Conservation (phyloP, 2,329 filamentous ascomycete species). For the Fusarium albidum region DNA sequence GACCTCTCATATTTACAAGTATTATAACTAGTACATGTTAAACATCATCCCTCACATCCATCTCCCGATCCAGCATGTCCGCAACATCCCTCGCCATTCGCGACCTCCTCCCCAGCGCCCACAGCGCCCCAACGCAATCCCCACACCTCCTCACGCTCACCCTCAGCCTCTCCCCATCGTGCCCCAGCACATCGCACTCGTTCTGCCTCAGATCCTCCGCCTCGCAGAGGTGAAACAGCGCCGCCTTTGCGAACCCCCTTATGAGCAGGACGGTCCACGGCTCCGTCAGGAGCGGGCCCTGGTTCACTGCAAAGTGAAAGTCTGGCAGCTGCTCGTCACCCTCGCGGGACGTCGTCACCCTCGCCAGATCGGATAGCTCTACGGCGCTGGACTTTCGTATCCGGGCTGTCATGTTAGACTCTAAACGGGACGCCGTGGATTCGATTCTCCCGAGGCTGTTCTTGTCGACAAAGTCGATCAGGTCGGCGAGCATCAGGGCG, state of each 20-base stretch:
- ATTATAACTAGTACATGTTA: too few species aligned
- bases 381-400: conserved; percentile 54
- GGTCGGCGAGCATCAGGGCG: conserved; percentile 61
- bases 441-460: conserved; percentile 34
- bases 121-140: conserved; percentile 60
- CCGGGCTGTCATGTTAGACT: conserved; percentile 45
- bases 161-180: conserved; percentile 34
- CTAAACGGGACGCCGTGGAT: conserved; percentile 34
- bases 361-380: conserved; percentile 57
- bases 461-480: conserved; percentile 59
- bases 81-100: conserved; percentile 49
- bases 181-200: conserved; percentile 28
- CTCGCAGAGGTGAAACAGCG: conserved; percentile 45
- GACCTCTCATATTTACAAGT: too few species aligned
- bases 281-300: conserved; percentile 63
- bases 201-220: conserved; percentile 34
- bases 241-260: conserved; percentile 58
- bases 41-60: too few species aligned
- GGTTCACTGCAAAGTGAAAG: conserved; percentile 61
- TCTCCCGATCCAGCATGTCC: conserved; percentile 15
- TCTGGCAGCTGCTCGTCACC: conserved; percentile 42
- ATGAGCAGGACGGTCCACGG: conserved; percentile 66
- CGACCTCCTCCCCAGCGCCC: conserved; percentile 63
- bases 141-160: conserved; percentile 50
- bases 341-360: conserved; percentile 49